A percentile compares a stretch with the other conserved stretches of the same genome.
Evolutionary conservation across 768 basidiomycete genomes (phyloP).

Genomic region (Udeniomyces megalosporus): DNA sequence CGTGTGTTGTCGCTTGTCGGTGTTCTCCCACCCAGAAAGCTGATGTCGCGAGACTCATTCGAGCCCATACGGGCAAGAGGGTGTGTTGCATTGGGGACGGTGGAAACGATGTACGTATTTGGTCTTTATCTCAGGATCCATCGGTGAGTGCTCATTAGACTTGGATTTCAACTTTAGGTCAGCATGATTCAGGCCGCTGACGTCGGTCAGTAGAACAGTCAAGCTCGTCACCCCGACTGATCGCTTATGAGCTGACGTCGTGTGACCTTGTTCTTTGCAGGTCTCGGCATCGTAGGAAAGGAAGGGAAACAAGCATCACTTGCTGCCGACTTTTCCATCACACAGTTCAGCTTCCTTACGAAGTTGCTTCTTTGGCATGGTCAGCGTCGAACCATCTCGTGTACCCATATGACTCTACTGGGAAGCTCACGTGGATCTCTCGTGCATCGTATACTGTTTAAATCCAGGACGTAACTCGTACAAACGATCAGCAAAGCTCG

Average conservation of each 20-base stretch:
- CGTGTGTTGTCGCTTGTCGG: conserved; percentile 90
- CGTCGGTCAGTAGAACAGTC: conserved; percentile 50
- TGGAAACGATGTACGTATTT: conserved; percentile 77
- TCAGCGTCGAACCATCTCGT: no score
- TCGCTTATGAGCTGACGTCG: conserved; percentile 21
- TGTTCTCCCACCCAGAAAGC: conserved; percentile 99
- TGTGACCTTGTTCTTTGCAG: conserved; percentile 31
- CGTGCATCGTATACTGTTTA: no score
- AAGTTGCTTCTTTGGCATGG: conserved; percentile 98
- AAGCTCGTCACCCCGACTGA: not conserved
- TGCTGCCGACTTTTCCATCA: conserved; percentile 97
- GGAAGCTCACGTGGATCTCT: no score
- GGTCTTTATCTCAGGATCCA: no score
- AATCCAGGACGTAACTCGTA: conserved; percentile 76
- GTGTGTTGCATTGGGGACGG: conserved; percentile 99
- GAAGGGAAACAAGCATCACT: conserved; percentile 91
- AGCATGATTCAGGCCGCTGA: conserved; percentile 96
- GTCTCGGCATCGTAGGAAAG: conserved; percentile 95
- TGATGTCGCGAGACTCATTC: conserved; percentile 85
- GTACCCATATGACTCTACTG: no score
- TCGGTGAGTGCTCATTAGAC: no score
- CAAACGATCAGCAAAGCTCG: conserved; percentile 89
- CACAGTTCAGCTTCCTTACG: conserved; percentile 86
- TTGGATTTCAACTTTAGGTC: no score
- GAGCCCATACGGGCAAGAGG: conserved; percentile 74